Base-by-base conservation (phyloP, 129 eudicot genomes). In the Escallonia herrerae region DNA sequence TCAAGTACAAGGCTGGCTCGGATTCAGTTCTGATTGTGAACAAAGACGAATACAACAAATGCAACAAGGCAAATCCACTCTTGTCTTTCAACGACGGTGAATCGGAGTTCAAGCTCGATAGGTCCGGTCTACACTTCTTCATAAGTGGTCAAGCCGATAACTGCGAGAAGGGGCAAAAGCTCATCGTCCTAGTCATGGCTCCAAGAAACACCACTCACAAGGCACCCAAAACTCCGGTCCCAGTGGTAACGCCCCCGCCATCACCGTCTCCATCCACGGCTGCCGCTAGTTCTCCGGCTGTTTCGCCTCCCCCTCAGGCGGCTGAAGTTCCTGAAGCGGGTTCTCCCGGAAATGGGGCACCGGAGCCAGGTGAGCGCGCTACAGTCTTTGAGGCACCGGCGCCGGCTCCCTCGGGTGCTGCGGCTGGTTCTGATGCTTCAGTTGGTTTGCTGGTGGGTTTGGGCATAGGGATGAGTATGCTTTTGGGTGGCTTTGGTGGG, bases 11-110 rank as follows among this genome's bases (percentile, higher is more conserved):
- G 56, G 62, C 80, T 62, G 90, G 91, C 44, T 7, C 59, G 40
- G 87, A 89, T 61, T 80, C 96, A 14, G 90, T 89, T n/a, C 67
- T 85, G 60, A 72, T 75, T 10, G 96, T 89, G 11, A 58, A 44
- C 63, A 60, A 65, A 76, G 76, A 82, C 47, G 94, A 79, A 13
- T 89, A 75, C 67, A 2, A 54, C 47, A 78, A 40, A 15, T 89
- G 96, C 79, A 69, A 85, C 86, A 83, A 75, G 52, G 59, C 79
- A 1, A 70, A 67, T 38, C 86, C 95, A 1, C 44, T 62, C 7
- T 42, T 47, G n/a, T 66, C 68, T 12, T 54, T 86, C 5, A 67
- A 77, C n/a, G 5, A 51, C 7, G 48, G 53, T 15, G 84, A 79
- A n/a, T 7, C 90, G 6, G 62, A 42, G 0, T 81, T 86, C 76